Evolutionary conservation across 2,329 filamentous ascomycete species (phyloP).

Genomic region (Leptographium galeiforme): DNA sequence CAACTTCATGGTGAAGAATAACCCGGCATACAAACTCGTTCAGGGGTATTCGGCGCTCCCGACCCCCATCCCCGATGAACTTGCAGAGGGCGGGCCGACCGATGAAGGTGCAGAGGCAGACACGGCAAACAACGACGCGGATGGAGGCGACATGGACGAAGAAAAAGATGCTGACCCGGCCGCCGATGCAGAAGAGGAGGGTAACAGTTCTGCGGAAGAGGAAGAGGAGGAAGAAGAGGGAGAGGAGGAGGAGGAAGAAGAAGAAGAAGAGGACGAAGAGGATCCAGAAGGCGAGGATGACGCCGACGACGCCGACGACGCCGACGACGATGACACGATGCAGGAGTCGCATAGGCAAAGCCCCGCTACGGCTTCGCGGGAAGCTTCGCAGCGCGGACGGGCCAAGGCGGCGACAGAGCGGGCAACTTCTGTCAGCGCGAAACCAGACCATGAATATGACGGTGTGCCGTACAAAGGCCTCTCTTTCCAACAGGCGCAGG

Average conservation of each 20-base stretch:
- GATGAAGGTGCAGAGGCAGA: conserved; percentile 21
- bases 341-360: conserved; percentile 13
- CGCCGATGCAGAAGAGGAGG: neutral
- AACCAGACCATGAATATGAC: conserved; percentile 39
- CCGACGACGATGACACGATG: conserved; percentile 19
- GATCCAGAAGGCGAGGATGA: conserved; percentile 10
- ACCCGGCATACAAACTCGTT: conserved; percentile 63
- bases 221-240: conserved; percentile 2
- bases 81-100: conserved; percentile 16
- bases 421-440: conserved; percentile 6
- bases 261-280: conserved; percentile 2
- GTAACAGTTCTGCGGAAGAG: neutral
- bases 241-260: neutral
- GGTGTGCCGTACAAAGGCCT: conserved; percentile 54
- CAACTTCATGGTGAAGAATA: conserved; percentile 77
- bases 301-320: conserved; percentile 16
- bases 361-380: neutral
- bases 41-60: conserved; percentile 56
- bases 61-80: conserved; percentile 55
- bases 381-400: conserved; percentile 5
- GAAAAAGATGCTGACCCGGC: neutral
- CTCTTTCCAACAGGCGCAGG: conserved; percentile 72
- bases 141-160: conserved; percentile 7
- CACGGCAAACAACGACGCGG: conserved; percentile 14
- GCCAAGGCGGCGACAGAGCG: conserved; percentile 8